These are phyloP conservation scores for Lactarius psammicola DNA, from an alignment of 768 basidiomycete species.

Conservation along the genomic window DNA sequence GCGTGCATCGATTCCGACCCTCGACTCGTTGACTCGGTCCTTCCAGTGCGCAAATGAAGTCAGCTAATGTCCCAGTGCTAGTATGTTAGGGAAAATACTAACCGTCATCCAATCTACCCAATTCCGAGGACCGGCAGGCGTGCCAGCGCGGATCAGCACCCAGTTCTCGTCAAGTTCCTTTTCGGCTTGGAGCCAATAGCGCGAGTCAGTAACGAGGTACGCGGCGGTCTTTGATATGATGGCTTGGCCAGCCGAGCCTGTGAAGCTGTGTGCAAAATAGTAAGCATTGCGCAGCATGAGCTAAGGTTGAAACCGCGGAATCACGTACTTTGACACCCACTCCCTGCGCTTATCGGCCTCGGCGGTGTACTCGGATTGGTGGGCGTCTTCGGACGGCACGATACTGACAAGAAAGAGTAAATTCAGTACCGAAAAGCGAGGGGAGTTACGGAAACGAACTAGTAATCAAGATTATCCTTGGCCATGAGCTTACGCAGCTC, in stretches of 20 bases:
- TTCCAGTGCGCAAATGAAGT: conserved; percentile 28
- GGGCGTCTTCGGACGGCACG: conserved; percentile 77
- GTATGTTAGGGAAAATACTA: not conserved
- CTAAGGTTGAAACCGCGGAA: conserved; percentile 1
- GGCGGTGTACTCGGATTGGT: conserved; percentile 80
- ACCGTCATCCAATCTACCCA: conserved; percentile 73
- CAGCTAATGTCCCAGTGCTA: conserved; percentile 1
- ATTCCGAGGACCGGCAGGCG: conserved; percentile 53
- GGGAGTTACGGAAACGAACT: conserved; percentile 14
- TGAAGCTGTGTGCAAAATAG: conserved; percentile 44
- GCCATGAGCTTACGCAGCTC: conserved; percentile 29
- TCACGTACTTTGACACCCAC: conserved; percentile 69
- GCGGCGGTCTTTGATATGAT: conserved; percentile 65
- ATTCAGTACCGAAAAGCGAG: conserved; percentile 15
- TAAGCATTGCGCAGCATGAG: not conserved
- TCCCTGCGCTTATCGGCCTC: conserved; percentile 72
- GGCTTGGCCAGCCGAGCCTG: conserved; percentile 68
- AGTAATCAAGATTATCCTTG: conserved; percentile 29
- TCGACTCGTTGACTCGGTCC: conserved; percentile 44
- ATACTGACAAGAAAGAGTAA: conserved; percentile 44
- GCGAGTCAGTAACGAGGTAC: conserved; percentile 75
- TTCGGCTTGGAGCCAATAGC: conserved; percentile 80
- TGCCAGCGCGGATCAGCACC: conserved; percentile 61
- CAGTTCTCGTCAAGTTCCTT: conserved; percentile 74
- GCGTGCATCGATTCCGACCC: conserved; percentile 82